These are phyloP conservation scores for Lithospermum erythrorhizon DNA, from an alignment of 257 asterid genomes.

Conservation along the genomic window DNA sequence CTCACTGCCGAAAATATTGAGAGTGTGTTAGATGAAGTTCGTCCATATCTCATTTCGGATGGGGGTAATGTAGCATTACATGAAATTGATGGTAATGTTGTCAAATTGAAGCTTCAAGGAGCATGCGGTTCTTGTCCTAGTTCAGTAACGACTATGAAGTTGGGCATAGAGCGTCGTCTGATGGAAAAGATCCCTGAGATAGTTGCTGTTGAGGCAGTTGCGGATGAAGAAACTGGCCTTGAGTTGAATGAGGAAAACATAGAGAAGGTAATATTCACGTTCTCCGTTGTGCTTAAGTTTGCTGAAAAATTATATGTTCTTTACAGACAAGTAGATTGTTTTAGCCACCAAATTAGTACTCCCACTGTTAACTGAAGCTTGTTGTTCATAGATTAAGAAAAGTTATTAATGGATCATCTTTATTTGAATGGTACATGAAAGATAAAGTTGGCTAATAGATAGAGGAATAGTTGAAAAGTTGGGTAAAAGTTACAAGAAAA, in stretches of 20 bases:
- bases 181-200: slow-evolving; percentile 94
- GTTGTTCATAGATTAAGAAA: neutral
- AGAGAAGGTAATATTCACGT: slow-evolving; percentile 53
- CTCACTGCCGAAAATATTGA: slow-evolving; percentile 88
- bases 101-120: slow-evolving; percentile 81
- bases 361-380: too few relatives aligned
- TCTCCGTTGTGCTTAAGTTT: neutral
- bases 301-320: too few relatives aligned
- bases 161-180: slow-evolving; percentile 90
- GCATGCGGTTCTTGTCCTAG: slow-evolving; percentile 99
- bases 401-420: neutral
- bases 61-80: slow-evolving; percentile 96
- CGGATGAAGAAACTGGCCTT: slow-evolving; percentile 96
- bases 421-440: neutral
- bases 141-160: slow-evolving; percentile 68
- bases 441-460: too few relatives aligned
- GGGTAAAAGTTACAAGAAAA: too few relatives aligned
- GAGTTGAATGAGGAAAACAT: slow-evolving; percentile 87
- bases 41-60: slow-evolving; percentile 90
- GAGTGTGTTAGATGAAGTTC: slow-evolving; percentile 76
- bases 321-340: too few relatives aligned
- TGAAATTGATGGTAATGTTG: slow-evolving; percentile 88
- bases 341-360: too few relatives aligned
- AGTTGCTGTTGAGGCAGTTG: slow-evolving; percentile 81
- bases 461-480: too few relatives aligned